Conservation (phyloP, 768 basidiomycete genomes). For the Leccinum barrowsii region DNA sequence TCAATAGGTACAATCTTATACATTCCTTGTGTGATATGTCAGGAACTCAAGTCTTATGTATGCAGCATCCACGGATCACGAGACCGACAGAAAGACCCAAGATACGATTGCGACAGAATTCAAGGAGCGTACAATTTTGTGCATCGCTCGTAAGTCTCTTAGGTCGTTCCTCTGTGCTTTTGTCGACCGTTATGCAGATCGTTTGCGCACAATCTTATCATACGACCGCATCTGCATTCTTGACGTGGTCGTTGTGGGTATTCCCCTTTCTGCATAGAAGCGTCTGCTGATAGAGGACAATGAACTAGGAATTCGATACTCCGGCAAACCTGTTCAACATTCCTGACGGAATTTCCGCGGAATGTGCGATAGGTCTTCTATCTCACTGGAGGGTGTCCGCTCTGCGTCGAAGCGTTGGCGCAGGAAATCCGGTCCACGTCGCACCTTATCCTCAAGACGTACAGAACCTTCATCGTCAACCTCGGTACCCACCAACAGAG, state of each 20-base stretch:
- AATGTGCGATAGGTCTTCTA: conserved; percentile 85
- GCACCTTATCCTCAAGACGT: conserved; percentile 83
- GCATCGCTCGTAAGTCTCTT: conserved; percentile 71
- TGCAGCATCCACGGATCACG: conserved; percentile 77
- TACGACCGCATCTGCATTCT: conserved; percentile 76
- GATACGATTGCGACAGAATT: conserved; percentile 85
- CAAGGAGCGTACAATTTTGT: conserved; percentile 77
- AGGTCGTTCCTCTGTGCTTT: neutral
- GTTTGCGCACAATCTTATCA: conserved; percentile 79
- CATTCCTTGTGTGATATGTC: neutral
- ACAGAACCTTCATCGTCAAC: conserved; percentile 72
- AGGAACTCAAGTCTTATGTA: conserved; percentile 15
- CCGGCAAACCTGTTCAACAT: conserved; percentile 60
- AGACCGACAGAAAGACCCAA: conserved; percentile 89
- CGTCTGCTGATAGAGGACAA: neutral
- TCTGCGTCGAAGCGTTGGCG: conserved; percentile 25
- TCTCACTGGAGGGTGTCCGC: conserved; percentile 67
- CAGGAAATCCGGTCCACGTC: conserved; percentile 38
- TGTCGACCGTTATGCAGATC: conserved; percentile 45
- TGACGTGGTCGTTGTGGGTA: conserved; percentile 54
- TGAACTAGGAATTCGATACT: conserved; percentile 70
- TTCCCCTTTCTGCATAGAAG: neutral
- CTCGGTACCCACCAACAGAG: conserved; percentile 73
- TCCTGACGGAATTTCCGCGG: too few species aligned
- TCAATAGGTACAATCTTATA: conserved; percentile 55